A percentile compares a stretch with the other conserved stretches of the same genome.
Conservation (phyloP, 2,329 filamentous ascomycete genomes). For the Colletotrichum orbiculare region DNA sequence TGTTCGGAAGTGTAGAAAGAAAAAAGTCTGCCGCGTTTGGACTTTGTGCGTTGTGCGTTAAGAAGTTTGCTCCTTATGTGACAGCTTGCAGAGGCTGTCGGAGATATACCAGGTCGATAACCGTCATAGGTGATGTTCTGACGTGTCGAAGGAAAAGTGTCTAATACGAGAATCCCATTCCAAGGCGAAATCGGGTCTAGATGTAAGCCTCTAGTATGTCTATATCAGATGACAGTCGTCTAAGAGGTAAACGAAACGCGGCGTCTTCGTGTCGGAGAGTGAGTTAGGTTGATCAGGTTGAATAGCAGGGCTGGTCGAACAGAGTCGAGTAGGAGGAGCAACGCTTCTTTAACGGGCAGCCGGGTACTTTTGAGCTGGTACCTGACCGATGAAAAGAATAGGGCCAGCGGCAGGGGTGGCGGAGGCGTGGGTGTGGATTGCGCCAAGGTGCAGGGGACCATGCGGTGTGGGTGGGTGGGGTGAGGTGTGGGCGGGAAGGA, state of each 20-base stretch:
- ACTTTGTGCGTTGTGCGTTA: no score
- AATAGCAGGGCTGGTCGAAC: background rate
- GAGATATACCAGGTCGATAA: conserved; percentile 31
- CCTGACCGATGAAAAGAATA: conserved; percentile 17
- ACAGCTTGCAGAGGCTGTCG: conserved; percentile 35
- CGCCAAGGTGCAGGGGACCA: background rate
- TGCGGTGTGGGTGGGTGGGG: conserved; percentile 14
- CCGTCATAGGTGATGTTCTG: conserved; percentile 28
- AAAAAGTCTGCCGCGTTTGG: no score
- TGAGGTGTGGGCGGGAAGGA: background rate
- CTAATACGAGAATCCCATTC: conserved; percentile 28
- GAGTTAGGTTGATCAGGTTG: background rate
- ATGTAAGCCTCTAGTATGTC: conserved; percentile 1
- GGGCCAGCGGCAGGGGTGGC: conserved; percentile 25
- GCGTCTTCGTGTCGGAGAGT: background rate
- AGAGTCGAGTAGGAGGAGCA: conserved; percentile 27
- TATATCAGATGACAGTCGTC: conserved; percentile 11
- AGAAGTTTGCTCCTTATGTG: conserved; percentile 17
- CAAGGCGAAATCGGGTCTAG: conserved; percentile 7
- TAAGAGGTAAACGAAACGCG: background rate
- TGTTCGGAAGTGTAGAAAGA: background rate
- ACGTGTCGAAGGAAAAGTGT: conserved; percentile 14
- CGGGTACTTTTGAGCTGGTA: conserved; percentile 27
- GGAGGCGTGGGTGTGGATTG: conserved; percentile 23
- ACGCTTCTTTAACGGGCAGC: conserved; percentile 34